phyloP scores from a whole-genome alignment of 495 filamentous ascomycete genomes.

The Tricharina praecox region DNA sequence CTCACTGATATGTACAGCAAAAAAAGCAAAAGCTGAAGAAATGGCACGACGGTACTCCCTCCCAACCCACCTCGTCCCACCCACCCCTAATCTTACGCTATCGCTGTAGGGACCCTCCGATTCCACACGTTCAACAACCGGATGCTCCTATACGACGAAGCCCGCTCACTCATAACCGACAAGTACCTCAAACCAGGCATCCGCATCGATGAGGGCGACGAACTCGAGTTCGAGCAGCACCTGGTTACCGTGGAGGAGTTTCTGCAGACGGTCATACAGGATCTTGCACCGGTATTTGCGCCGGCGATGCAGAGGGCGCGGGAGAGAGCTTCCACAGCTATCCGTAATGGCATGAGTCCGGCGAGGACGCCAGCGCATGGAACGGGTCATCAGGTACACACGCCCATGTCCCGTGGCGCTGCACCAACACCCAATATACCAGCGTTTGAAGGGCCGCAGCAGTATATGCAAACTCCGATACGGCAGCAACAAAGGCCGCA shows the following conservation, averaged over 20 bases:
- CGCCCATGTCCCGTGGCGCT: not conserved
- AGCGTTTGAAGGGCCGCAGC: too few species aligned
- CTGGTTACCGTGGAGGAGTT: constrained; percentile 26
- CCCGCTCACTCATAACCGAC: constrained; percentile 21
- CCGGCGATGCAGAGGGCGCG: constrained; percentile 20
- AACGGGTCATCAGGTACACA: not conserved
- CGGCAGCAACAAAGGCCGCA: not conserved
- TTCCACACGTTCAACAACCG: constrained; percentile 26
- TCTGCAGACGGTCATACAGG: constrained; percentile 20
- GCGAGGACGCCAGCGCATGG: not conserved
- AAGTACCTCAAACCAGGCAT: constrained; percentile 22
- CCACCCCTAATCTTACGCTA: too few species aligned
- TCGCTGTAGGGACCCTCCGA: constrained; percentile 24
- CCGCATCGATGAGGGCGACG: constrained; percentile 19
- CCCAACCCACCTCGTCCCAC: too few species aligned
- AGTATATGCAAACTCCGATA: not conserved
- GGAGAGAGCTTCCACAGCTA: not conserved
- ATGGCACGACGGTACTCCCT: constrained; percentile 21
- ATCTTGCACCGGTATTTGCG: constrained; percentile 20
- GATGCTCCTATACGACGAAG: constrained; percentile 24
- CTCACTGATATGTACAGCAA: constrained; percentile 15
- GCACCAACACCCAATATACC: not conserved
- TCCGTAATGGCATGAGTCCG: not conserved
- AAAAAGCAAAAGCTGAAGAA: constrained; percentile 27
- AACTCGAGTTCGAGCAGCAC: constrained; percentile 26